A percentile compares a stretch with the other conserved stretches of the same genome.
Evolutionary conservation across 2,329 filamentous ascomycete species (phyloP).

Genomic region (Cadophora gregata): DNA sequence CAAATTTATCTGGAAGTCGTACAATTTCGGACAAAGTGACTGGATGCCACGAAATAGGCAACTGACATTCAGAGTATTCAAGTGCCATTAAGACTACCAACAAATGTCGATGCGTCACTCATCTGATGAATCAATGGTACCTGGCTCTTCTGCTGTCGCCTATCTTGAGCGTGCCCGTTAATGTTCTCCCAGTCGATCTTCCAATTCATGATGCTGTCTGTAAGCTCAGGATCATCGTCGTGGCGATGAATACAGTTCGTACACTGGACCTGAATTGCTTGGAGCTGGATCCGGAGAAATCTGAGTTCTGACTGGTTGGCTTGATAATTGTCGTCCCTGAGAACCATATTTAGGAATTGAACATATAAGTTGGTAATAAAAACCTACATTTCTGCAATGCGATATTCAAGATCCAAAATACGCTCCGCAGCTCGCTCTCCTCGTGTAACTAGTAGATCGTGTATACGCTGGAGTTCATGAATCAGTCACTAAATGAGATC

Average conservation of each 20-base stretch:
- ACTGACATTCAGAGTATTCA: neutral
- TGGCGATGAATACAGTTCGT: constrained; percentile 53
- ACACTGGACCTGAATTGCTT: constrained; percentile 66
- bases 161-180: constrained; percentile 48
- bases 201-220: constrained; percentile 64
- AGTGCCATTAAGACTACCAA: neutral
- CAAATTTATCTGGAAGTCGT: neutral
- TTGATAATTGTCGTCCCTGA: constrained; percentile 60
- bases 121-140: constrained; percentile 14
- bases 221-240: constrained; percentile 62
- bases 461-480: constrained; percentile 57
- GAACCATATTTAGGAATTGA: constrained; percentile 37
- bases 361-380: neutral
- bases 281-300: constrained; percentile 66
- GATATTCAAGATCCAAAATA: constrained; percentile 64
- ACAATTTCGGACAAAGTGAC: neutral
- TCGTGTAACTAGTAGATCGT: constrained; percentile 62
- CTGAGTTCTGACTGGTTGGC: constrained; percentile 65
- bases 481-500: neutral
- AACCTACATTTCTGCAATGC: constrained; percentile 61
- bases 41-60: neutral
- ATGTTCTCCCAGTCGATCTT: constrained; percentile 63
- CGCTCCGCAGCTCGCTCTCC: constrained; percentile 62
- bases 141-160: constrained; percentile 35
- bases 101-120: constrained; percentile 15